Evolutionary conservation across 2,329 filamentous ascomycete species (phyloP), one percentile per base, ranked within the genome.

Genomic region (Mariannaea elegans): DNA sequence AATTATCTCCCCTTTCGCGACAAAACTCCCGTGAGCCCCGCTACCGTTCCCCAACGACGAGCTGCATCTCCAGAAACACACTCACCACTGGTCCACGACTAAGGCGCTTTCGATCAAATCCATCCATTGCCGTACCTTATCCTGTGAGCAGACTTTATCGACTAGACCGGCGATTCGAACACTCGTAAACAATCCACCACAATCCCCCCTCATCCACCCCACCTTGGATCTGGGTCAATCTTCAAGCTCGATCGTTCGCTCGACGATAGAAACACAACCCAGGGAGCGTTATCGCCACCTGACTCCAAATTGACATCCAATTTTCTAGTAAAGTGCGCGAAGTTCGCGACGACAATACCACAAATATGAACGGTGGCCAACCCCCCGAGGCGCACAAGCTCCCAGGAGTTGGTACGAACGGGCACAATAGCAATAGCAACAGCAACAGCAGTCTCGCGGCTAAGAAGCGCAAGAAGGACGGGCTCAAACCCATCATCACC

Each of bases 401-500:
- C 24, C 64, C 69, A 23, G 56, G 71, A 27, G 54, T 61, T 58
- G 64, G 56, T 50, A 59, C 71, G 53, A 76, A 77, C 59, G 71
- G 72, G n/a, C 58, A 66, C 38, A 62, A 45, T 27, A 60, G 56
- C 49, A 71, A 66, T 19, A 60, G 56, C 47, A 70, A 62, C 48
- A 70, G 61, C 49, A 70, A 53, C 54, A 69, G 65, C 52, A 73
- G 67, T 50, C 63, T 71, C n/a, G 59, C 65, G 21, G 71, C 72
- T 19, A 92, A 91, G 83, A 92, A 92, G 83, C 84, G 89, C 72
- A 89, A 90, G 81, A 92, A 92, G 83, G 87, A 89, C 39, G 84
- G 83, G 53, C 79, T 91, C 67, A 91, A 91, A 78, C 90, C 90
- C 70, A 92, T 92, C 72, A 90, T 92, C 76, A 92, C 89, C 38